These are phyloP conservation scores for Panellus pusillus DNA, from an alignment of 768 basidiomycete genomes.

Conservation along the genomic window DNA sequence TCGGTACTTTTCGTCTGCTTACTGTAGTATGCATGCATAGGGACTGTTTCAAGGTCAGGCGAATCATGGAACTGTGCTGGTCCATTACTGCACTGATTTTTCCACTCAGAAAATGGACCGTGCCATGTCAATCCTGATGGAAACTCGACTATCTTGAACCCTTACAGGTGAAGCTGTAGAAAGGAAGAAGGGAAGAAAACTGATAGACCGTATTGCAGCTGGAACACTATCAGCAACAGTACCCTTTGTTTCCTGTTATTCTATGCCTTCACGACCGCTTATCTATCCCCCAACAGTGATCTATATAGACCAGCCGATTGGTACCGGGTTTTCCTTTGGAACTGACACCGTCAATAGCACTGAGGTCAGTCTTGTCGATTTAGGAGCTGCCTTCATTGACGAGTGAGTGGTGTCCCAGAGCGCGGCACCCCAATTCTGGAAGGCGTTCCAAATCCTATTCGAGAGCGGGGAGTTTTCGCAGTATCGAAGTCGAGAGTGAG, in stretches of 20 bases:
- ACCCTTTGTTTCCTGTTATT: conserved; percentile 17
- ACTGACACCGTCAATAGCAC: conserved; percentile 58
- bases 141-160: conserved; percentile 53
- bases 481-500: conserved; percentile 55
- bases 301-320: conserved; percentile 71
- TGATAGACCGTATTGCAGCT: conserved; percentile 34
- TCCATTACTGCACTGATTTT: not conserved
- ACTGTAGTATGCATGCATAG: not conserved
- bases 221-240: conserved; percentile 73
- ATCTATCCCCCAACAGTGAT: conserved; percentile 45
- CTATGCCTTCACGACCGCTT: not conserved
- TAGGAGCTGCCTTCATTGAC: too few relatives aligned
- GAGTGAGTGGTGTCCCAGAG: conserved; percentile 19
- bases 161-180: conserved; percentile 48
- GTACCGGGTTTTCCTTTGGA: conserved; percentile 65
- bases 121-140: conserved; percentile 59
- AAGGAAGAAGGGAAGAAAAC: not conserved
- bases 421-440: conserved; percentile 62
- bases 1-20: not conserved
- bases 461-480: conserved; percentile 53
- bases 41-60: conserved; percentile 58
- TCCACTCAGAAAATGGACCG: conserved; percentile 56
- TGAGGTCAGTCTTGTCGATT: conserved; percentile 15
- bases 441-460: conserved; percentile 62
- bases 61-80: not conserved